Evolutionary conservation across 2,329 filamentous ascomycete genomes (phyloP).

Genomic region (Nectriaceae sp.): DNA sequence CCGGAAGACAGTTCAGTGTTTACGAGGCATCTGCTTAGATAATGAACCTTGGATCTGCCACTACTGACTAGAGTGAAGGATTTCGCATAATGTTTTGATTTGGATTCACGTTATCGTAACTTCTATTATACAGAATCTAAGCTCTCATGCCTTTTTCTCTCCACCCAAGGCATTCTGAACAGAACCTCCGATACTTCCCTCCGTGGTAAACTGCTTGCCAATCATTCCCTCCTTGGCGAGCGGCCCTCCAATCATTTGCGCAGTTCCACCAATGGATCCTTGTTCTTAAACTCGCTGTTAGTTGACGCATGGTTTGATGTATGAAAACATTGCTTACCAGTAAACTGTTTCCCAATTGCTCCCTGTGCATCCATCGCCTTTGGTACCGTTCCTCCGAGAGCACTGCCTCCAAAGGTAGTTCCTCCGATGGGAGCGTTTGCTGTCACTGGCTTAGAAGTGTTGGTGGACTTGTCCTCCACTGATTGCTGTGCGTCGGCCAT

Average conservation of each 20-base stretch:
- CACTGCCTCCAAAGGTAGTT: constrained; percentile 1
- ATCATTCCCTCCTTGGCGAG: constrained; percentile 53
- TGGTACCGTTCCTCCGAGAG: constrained; percentile 33
- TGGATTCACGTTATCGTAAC: no score
- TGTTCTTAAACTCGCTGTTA: constrained; percentile 33
- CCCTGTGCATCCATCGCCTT: constrained; percentile 51
- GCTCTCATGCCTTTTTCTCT: not conserved
- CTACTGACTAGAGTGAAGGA: no score
- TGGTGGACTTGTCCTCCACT: no score
- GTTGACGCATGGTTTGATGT: not conserved
- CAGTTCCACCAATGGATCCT: constrained; percentile 52
- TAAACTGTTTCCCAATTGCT: constrained; percentile 57
- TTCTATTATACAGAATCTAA: no score
- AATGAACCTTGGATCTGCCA: no score
- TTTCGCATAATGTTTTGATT: no score
- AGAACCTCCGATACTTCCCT: constrained; percentile 54
- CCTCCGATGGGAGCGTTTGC: no score
- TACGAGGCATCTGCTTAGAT: no score
- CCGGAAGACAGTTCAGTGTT: no score
- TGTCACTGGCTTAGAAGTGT: no score
- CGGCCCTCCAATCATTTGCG: constrained; percentile 52
- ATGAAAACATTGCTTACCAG: constrained; percentile 35
- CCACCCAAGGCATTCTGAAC: constrained; percentile 50
- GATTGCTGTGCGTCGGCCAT: no score
- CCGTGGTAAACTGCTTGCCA: constrained; percentile 56